A percentile compares a stretch with the other conserved stretches of the same genome.
Evolutionary conservation across 805 yeast species (phyloP).

Genomic region (Priceomyces castillae): DNA sequence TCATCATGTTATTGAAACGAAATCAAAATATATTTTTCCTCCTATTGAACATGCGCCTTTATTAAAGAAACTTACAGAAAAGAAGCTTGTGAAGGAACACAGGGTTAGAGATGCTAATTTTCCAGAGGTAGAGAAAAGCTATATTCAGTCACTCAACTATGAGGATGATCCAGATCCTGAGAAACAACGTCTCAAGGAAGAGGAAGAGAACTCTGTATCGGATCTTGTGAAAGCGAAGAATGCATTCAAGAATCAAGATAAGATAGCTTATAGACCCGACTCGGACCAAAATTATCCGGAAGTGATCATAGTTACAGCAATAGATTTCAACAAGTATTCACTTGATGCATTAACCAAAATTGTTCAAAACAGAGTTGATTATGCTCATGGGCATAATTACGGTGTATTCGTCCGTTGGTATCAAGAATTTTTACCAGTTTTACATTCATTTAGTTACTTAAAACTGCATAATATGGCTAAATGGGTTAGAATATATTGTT

Average conservation of each 20-base stretch:
- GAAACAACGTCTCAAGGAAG: slow-evolving; percentile 39
- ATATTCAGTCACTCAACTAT: slow-evolving; percentile 37
- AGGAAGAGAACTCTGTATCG: slow-evolving; percentile 45
- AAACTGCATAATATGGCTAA: slow-evolving; percentile 42
- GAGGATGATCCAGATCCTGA: slow-evolving; percentile 42
- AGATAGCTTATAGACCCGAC: slow-evolving; percentile 45
- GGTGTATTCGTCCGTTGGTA: slow-evolving; percentile 84
- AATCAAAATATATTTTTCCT: slow-evolving; percentile 63
- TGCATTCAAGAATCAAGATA: slow-evolving; percentile 64
- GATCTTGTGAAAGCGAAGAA: slow-evolving; percentile 48
- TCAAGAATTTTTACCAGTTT: slow-evolving; percentile 72
- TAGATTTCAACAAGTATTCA: slow-evolving; percentile 70
- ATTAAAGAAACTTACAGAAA: slow-evolving; percentile 54
- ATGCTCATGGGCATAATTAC: slow-evolving; percentile 76
- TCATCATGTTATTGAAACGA: slow-evolving; percentile 38
- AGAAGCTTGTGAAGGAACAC: slow-evolving; percentile 48
- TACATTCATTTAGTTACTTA: slow-evolving; percentile 43
- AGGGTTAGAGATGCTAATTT: slow-evolving; percentile 45
- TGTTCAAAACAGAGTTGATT: slow-evolving; percentile 84
- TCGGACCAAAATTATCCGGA: slow-evolving; percentile 50
- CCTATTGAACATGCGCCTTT: slow-evolving; percentile 67
- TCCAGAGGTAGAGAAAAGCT: slow-evolving; percentile 35
- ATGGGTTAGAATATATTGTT: slow-evolving; percentile 63
- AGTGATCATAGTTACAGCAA: slow-evolving; percentile 70
- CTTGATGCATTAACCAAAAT: slow-evolving; percentile 59